Evolutionary conservation across 2,329 filamentous ascomycete species (phyloP), one percentile per base, ranked within the genome.

Genomic region (Dactylellina sp.): DNA sequence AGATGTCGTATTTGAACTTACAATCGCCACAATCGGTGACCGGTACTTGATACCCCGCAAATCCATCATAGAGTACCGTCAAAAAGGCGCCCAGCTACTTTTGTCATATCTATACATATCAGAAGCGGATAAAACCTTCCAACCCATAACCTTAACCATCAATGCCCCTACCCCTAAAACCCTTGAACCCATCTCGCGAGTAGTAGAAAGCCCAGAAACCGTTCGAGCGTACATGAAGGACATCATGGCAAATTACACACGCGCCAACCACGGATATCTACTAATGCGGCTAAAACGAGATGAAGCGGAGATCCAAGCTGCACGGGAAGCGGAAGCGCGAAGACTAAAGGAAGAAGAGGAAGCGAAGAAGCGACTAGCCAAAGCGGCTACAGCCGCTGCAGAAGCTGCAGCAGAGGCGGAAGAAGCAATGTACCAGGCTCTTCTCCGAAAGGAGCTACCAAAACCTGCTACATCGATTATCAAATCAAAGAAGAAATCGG

Each of bases 11-110:
- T 86, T 92, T 74, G 89, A 91, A 76, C 91, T 92, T 79, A 80
- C 83, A 3, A 86, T 75, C 63, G 71, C 42, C 74, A 77, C 66
- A 35, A 87, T 83, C 1, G 90, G 90, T 49, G 91, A 94, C 80
- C 86, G 91, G 24, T 93, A 91, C 79, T 82, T 92, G 52, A 93
- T 95, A 76, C 91, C 91, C 1, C 91, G 89, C 76, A 89, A 91
- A 79, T 91, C 89, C 80, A 89, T 94, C 35, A 80, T 94, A 55
- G 91, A 95, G 79, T 89, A 87, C 78, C 82, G 1, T 79, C 83
- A 7, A 81, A 83, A 70, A 2, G 86, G 86, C 1, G 86, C 87
- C 56, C 85, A 88, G 66, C 85, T 91, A 1, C 85, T 92, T 46
- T 89, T 89, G 1, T 93, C 90, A 0, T 95, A 94, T 79, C 83